phyloP scores from a whole-genome alignment of 179 eudicot species.

The Pouteria campechiana region DNA sequence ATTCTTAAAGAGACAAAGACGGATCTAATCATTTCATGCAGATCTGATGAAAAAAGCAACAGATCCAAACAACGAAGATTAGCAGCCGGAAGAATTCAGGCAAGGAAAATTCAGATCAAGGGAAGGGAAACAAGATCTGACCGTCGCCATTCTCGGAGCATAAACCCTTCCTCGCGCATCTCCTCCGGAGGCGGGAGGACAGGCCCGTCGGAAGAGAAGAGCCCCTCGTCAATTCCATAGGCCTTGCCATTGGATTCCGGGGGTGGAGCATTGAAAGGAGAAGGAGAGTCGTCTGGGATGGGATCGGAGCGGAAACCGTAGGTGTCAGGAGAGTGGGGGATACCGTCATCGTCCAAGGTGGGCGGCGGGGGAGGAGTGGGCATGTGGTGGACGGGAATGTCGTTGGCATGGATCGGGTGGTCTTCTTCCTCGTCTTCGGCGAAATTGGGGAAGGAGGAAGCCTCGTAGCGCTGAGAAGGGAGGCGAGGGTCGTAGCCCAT shows the following conservation, averaged over 20 bases:
- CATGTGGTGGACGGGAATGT: neutral
- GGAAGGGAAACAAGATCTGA: constrained; percentile 6
- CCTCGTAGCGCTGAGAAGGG: constrained; percentile 7
- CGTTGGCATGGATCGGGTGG: constrained; percentile 4
- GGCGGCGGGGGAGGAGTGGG: neutral
- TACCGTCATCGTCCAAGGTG: neutral
- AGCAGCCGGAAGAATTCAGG: no score
- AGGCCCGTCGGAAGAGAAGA: constrained; percentile 29
- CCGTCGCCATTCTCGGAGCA: constrained; percentile 58
- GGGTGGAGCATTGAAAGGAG: constrained; percentile 10
- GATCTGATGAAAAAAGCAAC: no score
- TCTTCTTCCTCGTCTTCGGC: neutral
- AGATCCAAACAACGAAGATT: no score
- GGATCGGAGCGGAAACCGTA: constrained; percentile 11
- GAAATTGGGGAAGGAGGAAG: constrained; percentile 5
- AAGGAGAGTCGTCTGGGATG: constrained; percentile 6
- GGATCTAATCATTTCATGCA: no score
- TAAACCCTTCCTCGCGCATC: constrained; percentile 49
- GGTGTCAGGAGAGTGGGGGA: constrained; percentile 4
- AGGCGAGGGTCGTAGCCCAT: constrained; percentile 1
- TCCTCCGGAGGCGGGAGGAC: constrained; percentile 34
- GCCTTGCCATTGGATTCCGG: constrained; percentile 9
- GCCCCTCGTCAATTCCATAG: constrained; percentile 25
- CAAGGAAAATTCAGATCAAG: no score
- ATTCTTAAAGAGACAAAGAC: no score